These are phyloP conservation scores for Syzygium aqueum DNA, from an alignment of 345 rosid species.

Conservation along the genomic window DNA sequence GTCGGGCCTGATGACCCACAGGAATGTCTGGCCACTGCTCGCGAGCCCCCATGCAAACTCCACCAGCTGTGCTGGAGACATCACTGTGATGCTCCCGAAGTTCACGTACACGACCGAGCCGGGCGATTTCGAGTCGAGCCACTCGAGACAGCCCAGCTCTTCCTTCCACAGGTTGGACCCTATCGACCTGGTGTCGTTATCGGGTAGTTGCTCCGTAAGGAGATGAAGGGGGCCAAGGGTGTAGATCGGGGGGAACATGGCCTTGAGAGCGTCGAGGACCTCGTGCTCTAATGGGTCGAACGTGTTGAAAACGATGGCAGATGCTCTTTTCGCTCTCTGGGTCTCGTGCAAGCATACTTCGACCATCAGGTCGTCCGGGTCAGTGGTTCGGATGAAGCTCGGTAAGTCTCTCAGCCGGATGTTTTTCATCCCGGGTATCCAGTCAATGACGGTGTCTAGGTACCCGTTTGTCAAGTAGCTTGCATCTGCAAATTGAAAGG, in stretches of 20 bases:
- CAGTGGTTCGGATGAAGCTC: no score
- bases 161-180: constrained; percentile 49
- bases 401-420: constrained; percentile 1
- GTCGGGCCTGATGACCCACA: constrained; percentile 56
- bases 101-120: constrained; percentile 48
- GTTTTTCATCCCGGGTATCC: constrained; percentile 32
- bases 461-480: constrained; percentile 33
- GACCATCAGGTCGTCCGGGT: no score
- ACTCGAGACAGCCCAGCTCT: constrained; percentile 29
- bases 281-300: constrained; percentile 36
- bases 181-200: constrained; percentile 7
- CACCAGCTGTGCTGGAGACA: constrained; percentile 25
- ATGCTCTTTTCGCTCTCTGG: constrained; percentile 17
- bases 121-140: constrained; percentile 33
- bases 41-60: constrained; percentile 72
- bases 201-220: constrained; percentile 6
- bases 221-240: constrained; percentile 39
- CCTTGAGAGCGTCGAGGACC: constrained; percentile 11
- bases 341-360: no score
- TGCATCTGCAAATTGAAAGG: constrained; percentile 17
- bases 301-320: constrained; percentile 41
- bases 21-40: constrained; percentile 28
- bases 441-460: constrained; percentile 27
- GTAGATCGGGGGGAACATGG: constrained; percentile 28
- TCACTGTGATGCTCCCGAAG: constrained; percentile 53